phyloP scores from a whole-genome alignment of 2,329 filamentous ascomycete species.

The Colletotrichum zoysiae region DNA sequence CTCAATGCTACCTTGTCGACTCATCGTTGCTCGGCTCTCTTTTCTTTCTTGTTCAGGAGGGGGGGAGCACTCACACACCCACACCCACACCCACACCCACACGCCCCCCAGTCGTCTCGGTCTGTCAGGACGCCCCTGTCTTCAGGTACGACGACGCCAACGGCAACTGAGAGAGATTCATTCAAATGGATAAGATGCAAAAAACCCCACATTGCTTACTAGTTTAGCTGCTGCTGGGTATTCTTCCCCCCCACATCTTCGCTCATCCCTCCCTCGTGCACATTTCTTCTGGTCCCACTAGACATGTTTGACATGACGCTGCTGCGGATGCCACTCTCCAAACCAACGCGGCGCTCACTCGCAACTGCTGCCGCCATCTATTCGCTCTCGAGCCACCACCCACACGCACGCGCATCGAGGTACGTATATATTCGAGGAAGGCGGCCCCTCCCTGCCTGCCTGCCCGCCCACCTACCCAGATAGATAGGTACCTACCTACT shows the following conservation, averaged over 20 bases:
- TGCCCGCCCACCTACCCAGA: too few relatives aligned
- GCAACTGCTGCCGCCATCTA: not conserved
- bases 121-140: not conserved
- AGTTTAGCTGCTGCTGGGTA: constrained; percentile 12
- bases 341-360: constrained; percentile 9
- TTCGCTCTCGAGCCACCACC: not conserved
- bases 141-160: constrained; percentile 13
- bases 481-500: too few relatives aligned
- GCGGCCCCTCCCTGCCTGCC: too few relatives aligned
- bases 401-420: not conserved
- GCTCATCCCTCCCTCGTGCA: constrained; percentile 18
- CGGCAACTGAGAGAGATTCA: not conserved
- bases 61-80: not conserved
- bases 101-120: not conserved
- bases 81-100: too few relatives aligned
- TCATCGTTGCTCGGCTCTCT: not conserved
- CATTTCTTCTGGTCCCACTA: constrained; percentile 13
- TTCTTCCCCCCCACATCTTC: constrained; percentile 30
- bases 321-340: constrained; percentile 16
- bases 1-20: constrained; percentile 12
- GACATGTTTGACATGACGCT: constrained; percentile 33
- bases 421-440: too few relatives aligned
- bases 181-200: not conserved
- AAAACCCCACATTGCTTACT: constrained; percentile 16
- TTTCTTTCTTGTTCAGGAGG: not conserved